Evolutionary conservation across 768 basidiomycete species (phyloP).

Genomic region (Rubroboletus satanas): DNA sequence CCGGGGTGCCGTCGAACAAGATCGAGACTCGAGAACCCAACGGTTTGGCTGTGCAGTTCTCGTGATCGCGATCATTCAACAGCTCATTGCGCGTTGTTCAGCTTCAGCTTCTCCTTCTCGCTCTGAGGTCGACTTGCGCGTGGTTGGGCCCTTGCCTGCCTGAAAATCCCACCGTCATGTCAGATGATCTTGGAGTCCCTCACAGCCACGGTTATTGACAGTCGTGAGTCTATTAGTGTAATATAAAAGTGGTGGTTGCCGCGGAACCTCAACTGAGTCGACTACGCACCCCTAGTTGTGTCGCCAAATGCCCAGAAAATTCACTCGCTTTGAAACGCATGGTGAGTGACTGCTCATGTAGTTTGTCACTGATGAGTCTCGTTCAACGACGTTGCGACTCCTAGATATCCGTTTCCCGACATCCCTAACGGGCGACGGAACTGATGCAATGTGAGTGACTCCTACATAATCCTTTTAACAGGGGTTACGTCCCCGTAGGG

Average conservation of each 20-base stretch:
- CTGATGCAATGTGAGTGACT: conserved; percentile 75
- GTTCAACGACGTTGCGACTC: not conserved
- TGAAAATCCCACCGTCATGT: not conserved
- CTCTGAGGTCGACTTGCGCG: not conserved
- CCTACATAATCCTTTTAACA: too few species aligned
- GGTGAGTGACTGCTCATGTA: conserved; percentile 36
- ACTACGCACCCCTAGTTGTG: not conserved
- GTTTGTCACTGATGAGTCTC: not conserved
- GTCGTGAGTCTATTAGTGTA: too few species aligned
- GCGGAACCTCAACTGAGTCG: conserved; percentile 7
- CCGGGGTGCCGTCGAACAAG: not conserved
- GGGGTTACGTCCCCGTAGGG: not conserved
- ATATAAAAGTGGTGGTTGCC: not conserved
- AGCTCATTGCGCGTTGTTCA: not conserved
- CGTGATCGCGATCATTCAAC: not conserved
- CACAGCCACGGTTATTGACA: not conserved
- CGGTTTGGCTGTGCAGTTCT: not conserved
- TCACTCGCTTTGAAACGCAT: conserved; percentile 53
- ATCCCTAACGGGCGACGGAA: conserved; percentile 85
- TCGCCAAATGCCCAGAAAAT: conserved; percentile 28
- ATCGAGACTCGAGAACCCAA: conserved; percentile 4
- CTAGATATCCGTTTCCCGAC: conserved; percentile 88
- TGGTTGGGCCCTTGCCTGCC: not conserved
- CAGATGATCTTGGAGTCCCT: not conserved
- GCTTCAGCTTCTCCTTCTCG: not conserved